These are phyloP conservation scores for Monotropa hypopitys DNA, from an alignment of 179 eudicot species.

Conservation along the genomic window DNA sequence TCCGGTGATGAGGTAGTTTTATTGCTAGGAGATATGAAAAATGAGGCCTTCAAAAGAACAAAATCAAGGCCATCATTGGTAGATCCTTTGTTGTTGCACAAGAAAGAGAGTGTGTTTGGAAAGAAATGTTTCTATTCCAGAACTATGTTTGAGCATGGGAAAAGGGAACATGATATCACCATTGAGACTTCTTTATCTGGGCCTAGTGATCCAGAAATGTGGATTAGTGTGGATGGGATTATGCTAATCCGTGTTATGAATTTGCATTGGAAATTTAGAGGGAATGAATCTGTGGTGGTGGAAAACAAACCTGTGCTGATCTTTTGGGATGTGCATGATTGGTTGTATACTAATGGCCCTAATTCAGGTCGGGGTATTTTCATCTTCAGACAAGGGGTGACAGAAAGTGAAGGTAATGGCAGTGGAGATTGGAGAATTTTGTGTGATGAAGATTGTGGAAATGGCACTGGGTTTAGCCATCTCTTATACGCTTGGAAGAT, in stretches of 20 bases:
- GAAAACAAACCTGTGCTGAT: constrained; percentile 47
- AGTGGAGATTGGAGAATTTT: constrained; percentile 23
- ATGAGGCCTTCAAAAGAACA: constrained; percentile 49
- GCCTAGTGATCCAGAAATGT: constrained; percentile 61
- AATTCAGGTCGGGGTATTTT: constrained; percentile 52
- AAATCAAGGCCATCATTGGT: constrained; percentile 47
- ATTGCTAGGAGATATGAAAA: constrained; percentile 49
- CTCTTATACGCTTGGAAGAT: constrained; percentile 65
- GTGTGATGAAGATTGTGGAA: constrained; percentile 18
- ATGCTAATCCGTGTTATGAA: constrained; percentile 42
- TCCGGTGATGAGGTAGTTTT: constrained; percentile 59
- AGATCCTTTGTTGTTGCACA: constrained; percentile 37
- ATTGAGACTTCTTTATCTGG: constrained; percentile 55
- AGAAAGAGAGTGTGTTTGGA: constrained; percentile 44
- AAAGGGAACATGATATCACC: constrained; percentile 46
- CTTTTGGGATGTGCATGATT: constrained; percentile 68
- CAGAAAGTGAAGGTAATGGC: constrained; percentile 15
- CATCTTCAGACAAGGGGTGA: constrained; percentile 42
- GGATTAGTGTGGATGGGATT: constrained; percentile 64
- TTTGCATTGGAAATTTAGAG: constrained; percentile 76
- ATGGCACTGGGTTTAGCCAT: constrained; percentile 39
- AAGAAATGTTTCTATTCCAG: constrained; percentile 53
- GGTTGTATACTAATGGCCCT: constrained; percentile 39
- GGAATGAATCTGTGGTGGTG: constrained; percentile 55
- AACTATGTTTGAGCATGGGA: constrained; percentile 37